These are phyloP conservation scores for Didymellaceae sp. DNA, from an alignment of 2,329 filamentous ascomycete genomes.

Conservation along the genomic window DNA sequence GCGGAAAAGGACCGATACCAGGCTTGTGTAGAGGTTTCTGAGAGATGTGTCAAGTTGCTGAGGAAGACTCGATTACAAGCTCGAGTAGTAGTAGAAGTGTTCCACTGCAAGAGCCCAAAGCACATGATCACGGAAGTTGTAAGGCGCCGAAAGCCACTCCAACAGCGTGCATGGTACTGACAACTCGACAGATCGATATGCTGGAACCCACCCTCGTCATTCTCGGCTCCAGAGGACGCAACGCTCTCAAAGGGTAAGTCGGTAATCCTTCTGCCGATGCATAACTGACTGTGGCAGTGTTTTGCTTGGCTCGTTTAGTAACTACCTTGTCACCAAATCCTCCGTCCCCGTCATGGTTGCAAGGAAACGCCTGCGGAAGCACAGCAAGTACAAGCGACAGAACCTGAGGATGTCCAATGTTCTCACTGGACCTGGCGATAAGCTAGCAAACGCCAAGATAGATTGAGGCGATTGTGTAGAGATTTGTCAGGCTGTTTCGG, in stretches of 20 bases:
- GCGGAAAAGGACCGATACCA: constrained; percentile 79
- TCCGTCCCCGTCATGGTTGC: constrained; percentile 98
- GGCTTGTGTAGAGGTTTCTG: constrained; percentile 83
- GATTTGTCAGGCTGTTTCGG: constrained; percentile 45
- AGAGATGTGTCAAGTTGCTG: constrained; percentile 82
- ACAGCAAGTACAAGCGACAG: constrained; percentile 78
- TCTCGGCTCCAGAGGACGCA: constrained; percentile 87
- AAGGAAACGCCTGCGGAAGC: constrained; percentile 84
- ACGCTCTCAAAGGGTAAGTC: constrained; percentile 87
- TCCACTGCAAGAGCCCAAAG: constrained; percentile 97
- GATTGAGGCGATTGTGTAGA: constrained; percentile 58
- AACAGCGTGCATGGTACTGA: constrained; percentile 34
- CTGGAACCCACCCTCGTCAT: constrained; percentile 92
- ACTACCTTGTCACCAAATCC: constrained; percentile 96
- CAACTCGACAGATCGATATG: constrained; percentile 72
- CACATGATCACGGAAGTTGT: constrained; percentile 93
- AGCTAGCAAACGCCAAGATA: constrained; percentile 75
- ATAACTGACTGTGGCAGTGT: constrained; percentile 64
- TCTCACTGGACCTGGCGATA: constrained; percentile 71
- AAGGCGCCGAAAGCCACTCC: constrained; percentile 41
- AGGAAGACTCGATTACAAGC: constrained; percentile 93
- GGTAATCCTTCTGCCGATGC: constrained; percentile 4
- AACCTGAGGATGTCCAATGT: constrained; percentile 81
- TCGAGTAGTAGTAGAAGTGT: constrained; percentile 90
- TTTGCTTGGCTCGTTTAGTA: constrained; percentile 93